Base-by-base conservation (phyloP, 768 basidiomycete genomes). In the Auricularia cornea region DNA sequence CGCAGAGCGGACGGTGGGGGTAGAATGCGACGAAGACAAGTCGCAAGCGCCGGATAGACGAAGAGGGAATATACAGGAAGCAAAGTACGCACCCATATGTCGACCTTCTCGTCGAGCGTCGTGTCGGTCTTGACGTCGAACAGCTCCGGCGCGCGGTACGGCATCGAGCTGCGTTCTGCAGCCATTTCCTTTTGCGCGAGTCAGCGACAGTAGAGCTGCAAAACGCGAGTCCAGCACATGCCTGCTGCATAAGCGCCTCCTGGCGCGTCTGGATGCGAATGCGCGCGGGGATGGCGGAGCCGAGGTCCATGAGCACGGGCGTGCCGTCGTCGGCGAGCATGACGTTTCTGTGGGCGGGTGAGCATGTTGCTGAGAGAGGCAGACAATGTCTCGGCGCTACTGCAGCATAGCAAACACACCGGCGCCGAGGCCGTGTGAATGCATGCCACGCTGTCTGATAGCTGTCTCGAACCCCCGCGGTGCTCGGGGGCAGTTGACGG, bases 241-340 rank as follows among this genome's bases (percentile, higher is more conserved):
- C 80, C 33, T 98, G 97, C 68, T 98, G 94, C 20, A 90, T 70
- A 56, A 99, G 74, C 0, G 97, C 97, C 72, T 94, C 89, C 29
- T 88, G 87, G 29, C 97, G 83, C 63, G 84, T 93, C 64, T 89
- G 84, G 63, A 98, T 82, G 29, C 78, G 80, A 63, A 98, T 84
- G 32, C 95, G 81, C 3, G 97, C 97, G 73, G 90, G 91, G 70
- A 88, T 80, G 2, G 89, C 83, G 66, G 94, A 97, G 23, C 97
- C 97, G 74, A 99, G 94, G 75, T 99, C 97, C 97, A 99, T 99
- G 10, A 99, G 83, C 64, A 99, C 91, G 1, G 97, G 91, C 10
- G 83, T 79, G 2, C 91, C 93, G 61, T 97, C 91, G 70, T 99
- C 96, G 16, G 94, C 84, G 63, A 98, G 83, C 96, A 99, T 99